Percentiles rank a stretch among this genome's conserved stretches.
phyloP scores from a whole-genome alignment of 768 basidiomycete species.

The Kwoniella botswanensis region DNA sequence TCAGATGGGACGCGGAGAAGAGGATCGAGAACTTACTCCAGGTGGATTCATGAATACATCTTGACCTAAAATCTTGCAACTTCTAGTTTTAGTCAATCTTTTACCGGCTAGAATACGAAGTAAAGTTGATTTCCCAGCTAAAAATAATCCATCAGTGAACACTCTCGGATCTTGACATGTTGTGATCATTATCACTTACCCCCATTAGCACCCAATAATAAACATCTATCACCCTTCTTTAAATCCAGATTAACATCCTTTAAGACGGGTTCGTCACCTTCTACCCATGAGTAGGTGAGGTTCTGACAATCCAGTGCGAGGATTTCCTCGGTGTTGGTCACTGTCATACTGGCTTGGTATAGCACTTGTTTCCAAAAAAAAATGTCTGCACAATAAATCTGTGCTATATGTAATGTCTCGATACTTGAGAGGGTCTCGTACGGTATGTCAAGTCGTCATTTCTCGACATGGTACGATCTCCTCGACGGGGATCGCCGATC shows the following conservation, averaged over 20 bases:
- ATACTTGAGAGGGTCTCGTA: too few relatives aligned
- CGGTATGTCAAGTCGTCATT: neutral
- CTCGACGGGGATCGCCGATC: neutral
- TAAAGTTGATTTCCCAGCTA: conserved; percentile 89
- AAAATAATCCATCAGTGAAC: neutral
- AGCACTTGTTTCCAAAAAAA: neutral
- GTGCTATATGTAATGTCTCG: neutral
- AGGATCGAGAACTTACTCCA: conserved; percentile 29
- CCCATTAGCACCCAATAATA: conserved; percentile 92
- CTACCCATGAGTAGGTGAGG: conserved; percentile 37
- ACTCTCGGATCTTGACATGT: neutral
- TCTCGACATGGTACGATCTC: neutral
- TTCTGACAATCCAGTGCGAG: conserved; percentile 43
- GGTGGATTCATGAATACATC: conserved; percentile 92
- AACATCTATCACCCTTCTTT: conserved; percentile 75
- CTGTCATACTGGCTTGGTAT: conserved; percentile 10
- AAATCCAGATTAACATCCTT: conserved; percentile 70
- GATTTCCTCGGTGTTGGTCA: conserved; percentile 12
- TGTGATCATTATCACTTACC: conserved; percentile 63
- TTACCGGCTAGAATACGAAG: conserved; percentile 94
- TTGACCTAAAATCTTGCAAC: conserved; percentile 72
- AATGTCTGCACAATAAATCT: neutral
- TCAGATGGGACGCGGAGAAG: too few relatives aligned
- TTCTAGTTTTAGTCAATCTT: conserved; percentile 70
- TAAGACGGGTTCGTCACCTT: conserved; percentile 59